A percentile compares a stretch with the other conserved stretches of the same genome.
phyloP scores from a whole-genome alignment of 1,284 basidiomycete genomes.

The Coniophora puteana region DNA sequence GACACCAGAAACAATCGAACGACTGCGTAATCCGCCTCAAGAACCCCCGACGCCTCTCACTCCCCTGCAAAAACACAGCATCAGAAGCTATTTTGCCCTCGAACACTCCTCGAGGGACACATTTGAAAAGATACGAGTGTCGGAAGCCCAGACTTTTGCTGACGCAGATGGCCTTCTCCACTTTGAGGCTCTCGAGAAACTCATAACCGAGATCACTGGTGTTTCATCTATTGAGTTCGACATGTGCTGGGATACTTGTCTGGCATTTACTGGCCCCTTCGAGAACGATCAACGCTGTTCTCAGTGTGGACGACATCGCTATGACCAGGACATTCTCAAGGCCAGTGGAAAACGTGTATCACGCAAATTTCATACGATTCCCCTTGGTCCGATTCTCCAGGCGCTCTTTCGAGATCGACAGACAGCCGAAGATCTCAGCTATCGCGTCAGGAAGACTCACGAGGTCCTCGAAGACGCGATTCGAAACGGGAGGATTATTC shows the following conservation, averaged over 20 bases:
- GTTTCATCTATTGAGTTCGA: neutral
- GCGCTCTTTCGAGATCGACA: neutral
- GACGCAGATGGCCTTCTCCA: neutral
- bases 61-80: neutral
- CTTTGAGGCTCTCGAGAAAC: neutral
- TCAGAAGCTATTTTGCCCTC: neutral
- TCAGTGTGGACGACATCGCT: neutral
- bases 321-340: neutral
- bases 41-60: neutral
- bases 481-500: neutral
- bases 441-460: neutral
- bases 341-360: neutral
- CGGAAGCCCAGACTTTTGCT: neutral
- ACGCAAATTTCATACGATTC: neutral
- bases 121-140: neutral
- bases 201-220: constrained; percentile 1
- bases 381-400: neutral
- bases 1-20: neutral
- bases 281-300: neutral
- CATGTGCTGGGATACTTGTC: constrained; percentile 1
- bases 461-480: neutral
- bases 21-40: constrained; percentile 1
- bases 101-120: neutral
- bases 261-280: neutral
- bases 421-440: neutral